Evolutionary conservation across 306 rosid species (phyloP).

Genomic region (Carpinus fangiana): DNA sequence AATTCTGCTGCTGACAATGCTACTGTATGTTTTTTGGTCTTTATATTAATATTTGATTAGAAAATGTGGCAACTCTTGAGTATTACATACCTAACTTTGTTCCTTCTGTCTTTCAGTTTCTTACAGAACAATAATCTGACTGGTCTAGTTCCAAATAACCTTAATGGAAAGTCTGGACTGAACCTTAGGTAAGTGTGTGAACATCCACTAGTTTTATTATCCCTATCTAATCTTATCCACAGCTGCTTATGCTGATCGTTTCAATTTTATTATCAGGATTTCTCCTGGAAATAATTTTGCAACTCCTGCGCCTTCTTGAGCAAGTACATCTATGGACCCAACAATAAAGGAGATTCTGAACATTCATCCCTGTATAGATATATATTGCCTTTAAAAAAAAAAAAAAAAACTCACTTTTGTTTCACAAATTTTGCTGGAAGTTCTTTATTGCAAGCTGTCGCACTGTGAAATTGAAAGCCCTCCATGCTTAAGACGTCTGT

Average conservation of each 20-base stretch:
- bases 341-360: constrained; percentile 17
- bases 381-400: constrained; percentile 3
- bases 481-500: constrained; percentile 15
- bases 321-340: constrained; percentile 16
- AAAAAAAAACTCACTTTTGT: not conserved
- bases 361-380: constrained; percentile 1
- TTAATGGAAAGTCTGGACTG: constrained; percentile 56
- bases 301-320: constrained; percentile 61
- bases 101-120: constrained; percentile 53
- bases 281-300: constrained; percentile 61
- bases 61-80: not conserved
- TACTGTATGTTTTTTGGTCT: not conserved
- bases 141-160: constrained; percentile 76
- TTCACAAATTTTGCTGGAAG: constrained; percentile 28
- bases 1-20: not conserved
- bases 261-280: constrained; percentile 47
- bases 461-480: constrained; percentile 32
- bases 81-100: constrained; percentile 26
- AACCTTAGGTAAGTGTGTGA: constrained; percentile 50
- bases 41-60: constrained; percentile 15
- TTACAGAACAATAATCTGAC: constrained; percentile 84
- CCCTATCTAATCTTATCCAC: not conserved
- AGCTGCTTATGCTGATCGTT: constrained; percentile 32
- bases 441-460: constrained; percentile 32
- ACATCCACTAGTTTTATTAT: constrained; percentile 11